Percentiles rank a stretch among this genome's conserved stretches.
These are phyloP conservation scores for Yarrowia osloensis DNA, from an alignment of 805 yeast species.

Conservation along the genomic window DNA sequence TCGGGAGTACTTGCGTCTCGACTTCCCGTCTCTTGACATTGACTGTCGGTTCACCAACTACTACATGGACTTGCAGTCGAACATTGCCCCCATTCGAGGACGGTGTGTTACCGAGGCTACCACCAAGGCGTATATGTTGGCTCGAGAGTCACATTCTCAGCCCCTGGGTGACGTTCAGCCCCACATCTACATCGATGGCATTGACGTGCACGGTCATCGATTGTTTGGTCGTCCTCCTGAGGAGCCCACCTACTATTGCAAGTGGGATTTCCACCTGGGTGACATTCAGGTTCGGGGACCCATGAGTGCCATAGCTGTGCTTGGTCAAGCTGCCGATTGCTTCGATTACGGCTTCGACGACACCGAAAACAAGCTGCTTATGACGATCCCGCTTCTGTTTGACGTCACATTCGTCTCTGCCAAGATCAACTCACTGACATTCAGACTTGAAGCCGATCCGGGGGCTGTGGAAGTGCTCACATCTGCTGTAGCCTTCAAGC, in stretches of 20 bases:
- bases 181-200: conserved; percentile 58
- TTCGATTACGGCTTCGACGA: conserved; percentile 69
- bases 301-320: conserved; percentile 39
- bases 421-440: conserved; percentile 50
- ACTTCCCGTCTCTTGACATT: conserved; percentile 65
- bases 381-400: conserved; percentile 56
- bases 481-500: conserved; percentile 44
- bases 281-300: conserved; percentile 55
- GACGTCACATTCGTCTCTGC: conserved; percentile 72
- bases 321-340: conserved; percentile 47
- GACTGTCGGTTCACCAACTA: conserved; percentile 87
- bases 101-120: conserved; percentile 33
- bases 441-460: conserved; percentile 47
- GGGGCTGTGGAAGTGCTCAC: conserved; percentile 38
- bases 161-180: conserved; percentile 36
- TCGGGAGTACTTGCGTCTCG: conserved; percentile 59
- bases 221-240: conserved; percentile 90
- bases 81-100: conserved; percentile 60
- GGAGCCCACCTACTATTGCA: conserved; percentile 84
- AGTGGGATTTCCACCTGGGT: conserved; percentile 83
- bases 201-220: conserved; percentile 79
- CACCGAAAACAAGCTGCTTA: conserved; percentile 69
- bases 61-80: conserved; percentile 88
- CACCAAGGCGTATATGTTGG: conserved; percentile 33
- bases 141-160: conserved; percentile 17